Percentiles rank a stretch among this genome's conserved stretches.
Conservation (phyloP, 1,139 yeast genomes). For the Hyphopichia burtonii region DNA sequence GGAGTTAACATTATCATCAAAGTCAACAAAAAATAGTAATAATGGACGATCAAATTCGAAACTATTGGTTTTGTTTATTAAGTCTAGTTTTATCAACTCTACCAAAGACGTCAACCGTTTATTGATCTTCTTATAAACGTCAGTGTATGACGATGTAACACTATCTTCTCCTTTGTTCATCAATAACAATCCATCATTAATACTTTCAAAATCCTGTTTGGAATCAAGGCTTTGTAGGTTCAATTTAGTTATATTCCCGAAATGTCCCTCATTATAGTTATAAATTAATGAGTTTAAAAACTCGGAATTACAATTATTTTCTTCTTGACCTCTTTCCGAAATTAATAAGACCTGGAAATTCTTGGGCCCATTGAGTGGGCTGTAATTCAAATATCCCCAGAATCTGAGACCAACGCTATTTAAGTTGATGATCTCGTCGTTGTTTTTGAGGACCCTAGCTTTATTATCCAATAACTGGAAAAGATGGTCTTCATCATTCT, state of each 20-base stretch:
- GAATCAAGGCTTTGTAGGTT: slow-evolving; percentile 30
- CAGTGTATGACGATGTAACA: slow-evolving; percentile 17
- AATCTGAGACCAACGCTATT: slow-evolving; percentile 39
- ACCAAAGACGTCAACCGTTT: slow-evolving; percentile 29
- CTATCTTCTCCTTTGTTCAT: slow-evolving; percentile 15
- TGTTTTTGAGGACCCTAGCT: slow-evolving; percentile 28
- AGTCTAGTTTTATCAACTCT: slow-evolving; percentile 37
- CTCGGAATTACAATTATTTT: slow-evolving; percentile 20
- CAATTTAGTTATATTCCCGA: slow-evolving; percentile 45
- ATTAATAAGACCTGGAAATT: slow-evolving; percentile 55
- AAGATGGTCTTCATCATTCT: slow-evolving; percentile 16
- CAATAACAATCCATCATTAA: slow-evolving; percentile 34
- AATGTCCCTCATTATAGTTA: slow-evolving; percentile 45
- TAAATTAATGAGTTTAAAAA: slow-evolving; percentile 42
- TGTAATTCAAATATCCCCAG: slow-evolving; percentile 58
- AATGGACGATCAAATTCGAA: slow-evolving; percentile 49
- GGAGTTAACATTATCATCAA: slow-evolving; percentile 44
- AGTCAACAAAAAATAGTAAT: slow-evolving; percentile 47
- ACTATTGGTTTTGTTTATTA: slow-evolving; percentile 40
- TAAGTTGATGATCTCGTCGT: slow-evolving; percentile 31
- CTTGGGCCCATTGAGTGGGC: slow-evolving; percentile 51
- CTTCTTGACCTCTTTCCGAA: slow-evolving; percentile 24
- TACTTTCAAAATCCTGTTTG: slow-evolving; percentile 31
- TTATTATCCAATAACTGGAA: slow-evolving; percentile 27
- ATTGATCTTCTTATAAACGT: slow-evolving; percentile 29